Evolutionary conservation across 306 rosid genomes (phyloP).

Genomic region (Dalbergia oliveri): DNA sequence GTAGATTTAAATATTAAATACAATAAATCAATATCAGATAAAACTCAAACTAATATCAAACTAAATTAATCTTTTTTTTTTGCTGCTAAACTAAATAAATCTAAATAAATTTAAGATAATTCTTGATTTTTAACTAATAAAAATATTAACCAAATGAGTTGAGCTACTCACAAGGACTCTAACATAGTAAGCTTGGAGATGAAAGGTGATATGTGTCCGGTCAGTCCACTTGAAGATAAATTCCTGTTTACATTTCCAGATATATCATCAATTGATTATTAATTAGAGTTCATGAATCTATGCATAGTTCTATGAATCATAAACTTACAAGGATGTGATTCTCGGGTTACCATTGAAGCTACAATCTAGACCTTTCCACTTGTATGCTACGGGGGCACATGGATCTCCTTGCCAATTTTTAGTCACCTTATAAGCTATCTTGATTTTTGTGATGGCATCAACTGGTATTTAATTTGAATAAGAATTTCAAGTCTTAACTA

Average conservation of each 20-base stretch:
- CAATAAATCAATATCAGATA: too few species aligned
- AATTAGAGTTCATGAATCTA: neutral
- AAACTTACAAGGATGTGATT: constrained; percentile 63
- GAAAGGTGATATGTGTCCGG: constrained; percentile 41
- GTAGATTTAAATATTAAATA: too few species aligned
- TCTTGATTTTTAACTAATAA: too few species aligned
- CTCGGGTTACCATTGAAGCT: constrained; percentile 48
- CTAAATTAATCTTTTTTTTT: too few species aligned
- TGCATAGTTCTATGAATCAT: neutral
- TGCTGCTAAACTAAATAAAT: too few species aligned
- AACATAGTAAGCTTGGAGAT: constrained; percentile 48
- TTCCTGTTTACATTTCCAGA: constrained; percentile 46
- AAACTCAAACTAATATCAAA: too few species aligned
- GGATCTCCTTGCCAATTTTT: constrained; percentile 78
- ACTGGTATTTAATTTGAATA: constrained; percentile 39
- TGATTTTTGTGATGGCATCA: constrained; percentile 61
- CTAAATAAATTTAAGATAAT: too few species aligned
- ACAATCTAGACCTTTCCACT: constrained; percentile 70
- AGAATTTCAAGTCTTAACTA: neutral
- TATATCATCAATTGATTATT: neutral
- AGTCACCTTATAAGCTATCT: constrained; percentile 54
- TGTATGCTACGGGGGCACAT: constrained; percentile 52
- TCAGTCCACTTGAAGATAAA: constrained; percentile 52
- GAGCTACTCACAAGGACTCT: constrained; percentile 48
- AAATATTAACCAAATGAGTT: neutral